Base-by-base conservation (phyloP, 345 rosid species). In the Microthlaspi erraticum region DNA sequence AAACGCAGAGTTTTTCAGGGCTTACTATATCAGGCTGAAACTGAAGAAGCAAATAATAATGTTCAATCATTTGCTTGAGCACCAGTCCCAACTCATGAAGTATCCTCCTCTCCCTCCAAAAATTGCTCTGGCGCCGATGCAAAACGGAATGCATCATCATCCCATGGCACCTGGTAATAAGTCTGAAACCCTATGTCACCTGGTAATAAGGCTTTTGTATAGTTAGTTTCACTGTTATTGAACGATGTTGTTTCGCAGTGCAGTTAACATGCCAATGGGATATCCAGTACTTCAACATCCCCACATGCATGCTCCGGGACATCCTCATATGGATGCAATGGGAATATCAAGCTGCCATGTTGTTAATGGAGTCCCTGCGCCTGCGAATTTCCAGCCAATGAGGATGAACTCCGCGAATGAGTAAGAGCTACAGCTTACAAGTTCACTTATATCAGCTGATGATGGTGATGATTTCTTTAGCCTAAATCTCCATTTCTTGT, bases 211-310 rank as follows among this genome's bases (percentile, higher is more conserved):
- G n/a, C n/a, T n/a, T 46, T 34, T 36, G 34, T 62, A n/a, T 42
- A 52, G 34, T 60, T 3, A 2, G 9, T 8, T 56, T 31, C 60
- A 48, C 44, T 73, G 41, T 72, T 64, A 72, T 49, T 64, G 46
- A 72, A 56, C 77, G 55, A 58, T 13, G 77, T 57, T 73, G 66
- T 65, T 57, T 48, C 37, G 52, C 66, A 65, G 77, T 81, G 91
- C 99, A 94, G 99, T 88, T 80, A 94, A 83, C 83, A 80, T 94
- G 80, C 99, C 99, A 23, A 89, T 94, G 86, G 98, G 98, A 51
- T 94, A 89, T 59, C 99, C 99, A 45, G 91, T 94, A 52, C 81
- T 94, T 59, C 99, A 94, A 76, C 99, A 81, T 74, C 91, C 93
- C 77, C 88, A 86, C 53, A 83, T 94, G 81, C 85, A 88, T 44